phyloP scores from a whole-genome alignment of 306 rosid genomes.

The Trichosanthes cucumerina region DNA sequence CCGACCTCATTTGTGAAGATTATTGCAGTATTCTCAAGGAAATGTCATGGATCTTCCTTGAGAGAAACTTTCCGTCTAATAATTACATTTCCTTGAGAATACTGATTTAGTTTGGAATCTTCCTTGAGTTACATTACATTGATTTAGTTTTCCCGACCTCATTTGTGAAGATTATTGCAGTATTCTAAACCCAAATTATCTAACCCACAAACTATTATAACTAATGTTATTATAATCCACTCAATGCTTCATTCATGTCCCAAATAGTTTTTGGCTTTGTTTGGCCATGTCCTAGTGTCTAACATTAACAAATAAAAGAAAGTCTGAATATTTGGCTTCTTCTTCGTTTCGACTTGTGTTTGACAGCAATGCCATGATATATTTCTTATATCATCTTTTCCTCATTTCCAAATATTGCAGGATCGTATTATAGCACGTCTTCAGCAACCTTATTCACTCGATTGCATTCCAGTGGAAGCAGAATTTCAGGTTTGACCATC shows the following conservation, averaged over 20 bases:
- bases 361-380: background rate
- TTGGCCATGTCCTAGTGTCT: background rate
- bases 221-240: too few relatives aligned
- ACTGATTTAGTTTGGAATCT: too few relatives aligned
- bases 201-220: too few relatives aligned
- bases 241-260: background rate
- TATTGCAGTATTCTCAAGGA: background rate
- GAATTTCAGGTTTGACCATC: conserved; percentile 73
- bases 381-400: background rate
- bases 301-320: background rate
- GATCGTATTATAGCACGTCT: conserved; percentile 94
- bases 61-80: background rate
- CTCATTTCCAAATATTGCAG: conserved; percentile 30
- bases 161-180: background rate
- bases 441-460: conserved; percentile 94
- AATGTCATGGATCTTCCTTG: background rate
- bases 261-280: background rate
- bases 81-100: too few relatives aligned
- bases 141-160: background rate
- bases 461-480: conserved; percentile 98
- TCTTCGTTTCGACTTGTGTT: background rate
- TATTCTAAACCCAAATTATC: too few relatives aligned
- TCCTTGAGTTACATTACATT: too few relatives aligned
- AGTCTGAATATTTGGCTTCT: background rate
- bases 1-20: background rate